Conservation (phyloP, 2,329 filamentous ascomycete genomes). For the Phaeoacremonium minimum region DNA sequence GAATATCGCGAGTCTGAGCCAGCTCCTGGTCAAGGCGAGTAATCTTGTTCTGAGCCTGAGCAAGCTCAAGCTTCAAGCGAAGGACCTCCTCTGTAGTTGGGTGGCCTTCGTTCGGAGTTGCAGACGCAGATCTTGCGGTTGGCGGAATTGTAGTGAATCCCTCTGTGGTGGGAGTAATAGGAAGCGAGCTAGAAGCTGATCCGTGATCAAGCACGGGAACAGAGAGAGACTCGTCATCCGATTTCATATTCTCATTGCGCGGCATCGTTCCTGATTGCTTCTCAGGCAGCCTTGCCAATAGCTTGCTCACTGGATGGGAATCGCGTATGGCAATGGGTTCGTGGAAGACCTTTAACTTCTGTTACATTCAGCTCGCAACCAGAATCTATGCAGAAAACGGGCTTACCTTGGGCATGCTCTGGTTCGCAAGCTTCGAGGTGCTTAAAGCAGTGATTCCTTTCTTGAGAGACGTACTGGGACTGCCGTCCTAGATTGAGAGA, state of each 20-base stretch:
- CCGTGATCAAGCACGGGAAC: conserved; percentile 37
- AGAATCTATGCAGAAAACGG: conserved; percentile 2
- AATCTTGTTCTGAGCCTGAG: conserved; percentile 66
- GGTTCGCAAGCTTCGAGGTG: conserved; percentile 52
- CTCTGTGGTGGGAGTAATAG: conserved; percentile 59
- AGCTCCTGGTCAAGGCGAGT: conserved; percentile 68
- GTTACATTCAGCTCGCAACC: conserved; percentile 19
- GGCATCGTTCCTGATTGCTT: conserved; percentile 42
- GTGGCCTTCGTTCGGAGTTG: conserved; percentile 36
- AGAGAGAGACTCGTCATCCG: conserved; percentile 30
- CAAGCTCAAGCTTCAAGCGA: conserved; percentile 67
- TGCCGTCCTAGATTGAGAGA: too few species aligned
- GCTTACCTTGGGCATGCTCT: conserved; percentile 47
- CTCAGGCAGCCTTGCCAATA: conserved; percentile 49
- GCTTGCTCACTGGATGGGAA: conserved; percentile 61
- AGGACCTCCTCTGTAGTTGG: conserved; percentile 54
- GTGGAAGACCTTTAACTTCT: conserved; percentile 45
- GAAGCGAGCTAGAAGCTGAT: conserved; percentile 54
- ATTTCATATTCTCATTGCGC: conserved; percentile 51
- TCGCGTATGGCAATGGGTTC: conserved; percentile 31
- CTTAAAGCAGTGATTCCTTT: conserved; percentile 42
- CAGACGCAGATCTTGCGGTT: conserved; percentile 49
- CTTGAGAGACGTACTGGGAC: conserved; percentile 27
- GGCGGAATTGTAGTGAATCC: conserved; percentile 42
- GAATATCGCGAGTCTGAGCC: conserved; percentile 57